A percentile compares a stretch with the other conserved stretches of the same genome.
phyloP scores from a whole-genome alignment of 2,329 filamentous ascomycete genomes.

The Thelonectria discophora region DNA sequence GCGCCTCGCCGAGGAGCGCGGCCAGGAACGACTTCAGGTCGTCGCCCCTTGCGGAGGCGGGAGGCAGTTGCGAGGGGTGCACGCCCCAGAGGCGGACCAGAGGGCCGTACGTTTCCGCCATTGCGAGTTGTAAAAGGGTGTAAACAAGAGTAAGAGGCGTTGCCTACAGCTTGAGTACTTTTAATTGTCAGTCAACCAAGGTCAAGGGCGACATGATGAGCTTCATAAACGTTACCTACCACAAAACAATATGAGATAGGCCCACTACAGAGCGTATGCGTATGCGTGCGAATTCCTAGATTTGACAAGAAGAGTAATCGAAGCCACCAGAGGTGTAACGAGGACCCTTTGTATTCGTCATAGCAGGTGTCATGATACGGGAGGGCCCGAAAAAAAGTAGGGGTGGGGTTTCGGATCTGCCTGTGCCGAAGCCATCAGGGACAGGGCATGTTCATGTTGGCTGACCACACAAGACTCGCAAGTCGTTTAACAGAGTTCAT shows the following conservation, averaged over 20 bases:
- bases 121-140: conserved; percentile 14
- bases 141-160: too few species aligned
- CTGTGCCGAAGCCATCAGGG: conserved; percentile 1
- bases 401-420: conserved; percentile 13
- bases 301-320: background rate
- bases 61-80: conserved; percentile 57
- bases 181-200: background rate
- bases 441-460: background rate
- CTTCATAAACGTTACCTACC: too few species aligned
- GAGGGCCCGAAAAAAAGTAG: background rate
- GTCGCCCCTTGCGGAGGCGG: conserved; percentile 48
- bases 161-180: too few species aligned
- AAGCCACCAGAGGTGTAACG: background rate
- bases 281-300: too few species aligned
- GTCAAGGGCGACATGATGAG: too few species aligned
- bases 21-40: conserved; percentile 61
- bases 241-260: too few species aligned
- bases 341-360: background rate
- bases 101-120: conserved; percentile 50
- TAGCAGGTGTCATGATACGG: conserved; percentile 4
- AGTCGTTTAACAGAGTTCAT: conserved; percentile 30
- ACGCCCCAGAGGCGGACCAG: conserved; percentile 65
- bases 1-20: conserved; percentile 64
- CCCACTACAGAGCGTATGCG: too few species aligned
- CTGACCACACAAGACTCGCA: background rate